Percentiles rank a stretch among this genome's conserved stretches.
phyloP scores from a whole-genome alignment of 768 basidiomycete species.

The Dacryopinax spathularia region DNA sequence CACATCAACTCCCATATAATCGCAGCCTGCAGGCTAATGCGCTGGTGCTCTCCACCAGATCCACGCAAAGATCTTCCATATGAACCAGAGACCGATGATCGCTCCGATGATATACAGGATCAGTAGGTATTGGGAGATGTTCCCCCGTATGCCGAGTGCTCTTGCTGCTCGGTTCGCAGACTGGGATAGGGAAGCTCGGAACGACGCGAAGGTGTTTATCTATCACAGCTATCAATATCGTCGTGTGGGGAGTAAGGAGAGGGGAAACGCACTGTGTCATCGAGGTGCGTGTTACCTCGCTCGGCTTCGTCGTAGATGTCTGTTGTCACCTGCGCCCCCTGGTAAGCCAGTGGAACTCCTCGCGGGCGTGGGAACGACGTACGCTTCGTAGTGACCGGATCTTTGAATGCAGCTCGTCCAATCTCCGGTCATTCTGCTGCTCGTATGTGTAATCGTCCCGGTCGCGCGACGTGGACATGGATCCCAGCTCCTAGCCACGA shows the following conservation, averaged over 20 bases:
- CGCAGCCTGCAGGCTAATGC: not conserved
- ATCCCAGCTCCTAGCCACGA: not conserved
- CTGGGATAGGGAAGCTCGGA: constrained; percentile 46
- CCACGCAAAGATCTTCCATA: constrained; percentile 31
- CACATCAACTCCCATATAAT: not conserved
- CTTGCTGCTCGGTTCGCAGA: constrained; percentile 56
- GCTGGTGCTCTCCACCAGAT: constrained; percentile 30
- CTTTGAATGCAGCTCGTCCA: constrained; percentile 76
- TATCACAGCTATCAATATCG: constrained; percentile 20
- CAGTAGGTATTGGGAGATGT: constrained; percentile 54
- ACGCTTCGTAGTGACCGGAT: constrained; percentile 71
- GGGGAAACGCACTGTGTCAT: constrained; percentile 46
- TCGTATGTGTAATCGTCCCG: constrained; percentile 57
- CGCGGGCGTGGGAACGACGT: constrained; percentile 15
- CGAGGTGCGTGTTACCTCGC: constrained; percentile 62
- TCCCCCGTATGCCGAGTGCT: constrained; percentile 54
- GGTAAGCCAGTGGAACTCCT: not conserved
- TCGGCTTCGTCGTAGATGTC: constrained; percentile 79
- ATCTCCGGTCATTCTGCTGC: constrained; percentile 66
- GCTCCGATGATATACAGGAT: constrained; percentile 43
- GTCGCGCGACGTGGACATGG: constrained; percentile 1
- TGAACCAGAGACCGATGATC: constrained; percentile 44
- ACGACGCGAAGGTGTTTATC: constrained; percentile 53
- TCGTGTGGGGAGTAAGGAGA: not conserved
- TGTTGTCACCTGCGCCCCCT: constrained; percentile 50